Base-by-base conservation (phyloP, 148 eudicot species). In the Tetragonia tetragonoides region DNA sequence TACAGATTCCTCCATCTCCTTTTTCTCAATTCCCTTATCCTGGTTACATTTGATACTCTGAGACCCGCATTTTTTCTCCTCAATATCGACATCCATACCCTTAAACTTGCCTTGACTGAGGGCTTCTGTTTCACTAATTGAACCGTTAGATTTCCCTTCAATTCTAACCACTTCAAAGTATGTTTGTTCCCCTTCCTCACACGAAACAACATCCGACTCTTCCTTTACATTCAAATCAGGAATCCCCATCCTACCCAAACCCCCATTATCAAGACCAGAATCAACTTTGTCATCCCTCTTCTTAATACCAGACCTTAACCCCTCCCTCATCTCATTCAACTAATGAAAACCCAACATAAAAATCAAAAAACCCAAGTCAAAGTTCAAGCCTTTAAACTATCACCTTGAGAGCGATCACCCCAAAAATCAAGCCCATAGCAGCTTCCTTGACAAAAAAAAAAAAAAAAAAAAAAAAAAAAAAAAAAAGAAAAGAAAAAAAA, bases 301-400 rank as follows among this genome's bases (percentile, higher is more conserved):
- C 72, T 34, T 76, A 79, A 62, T 81, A 78, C 80, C 71, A 24
- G 92, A 89, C 81, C 88, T 85, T 75, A 84, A 71, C 24, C 88
- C 88, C 81, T 83, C 86, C 54, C 83, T 83, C 83, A 83, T 88
- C 77, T 83, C 83, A 70, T 68, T 75, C 80, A 77, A 85, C 37
- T 39, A 69, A 53, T 73, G 41, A 78, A 68, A 75, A 72, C 24
- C 74, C 79, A 57, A 51, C 66, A n/a, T 59, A 64, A 76, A 20
- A 11, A 24, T 37, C 56, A 39, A 73, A 67, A 46, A 24, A 72
- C 66, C 70, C 42, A 40, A 53, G 14, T 51, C 74, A 84, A 76
- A 59, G 46, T 23, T 47, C 73, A 66, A 75, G 2, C 54, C 75
- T 67, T 63, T 64, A 70, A 41, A 39, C 66, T 72, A 75, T 54